Evolutionary conservation across 1,284 basidiomycete species (phyloP).

Genomic region (Bjerkandera adusta): DNA sequence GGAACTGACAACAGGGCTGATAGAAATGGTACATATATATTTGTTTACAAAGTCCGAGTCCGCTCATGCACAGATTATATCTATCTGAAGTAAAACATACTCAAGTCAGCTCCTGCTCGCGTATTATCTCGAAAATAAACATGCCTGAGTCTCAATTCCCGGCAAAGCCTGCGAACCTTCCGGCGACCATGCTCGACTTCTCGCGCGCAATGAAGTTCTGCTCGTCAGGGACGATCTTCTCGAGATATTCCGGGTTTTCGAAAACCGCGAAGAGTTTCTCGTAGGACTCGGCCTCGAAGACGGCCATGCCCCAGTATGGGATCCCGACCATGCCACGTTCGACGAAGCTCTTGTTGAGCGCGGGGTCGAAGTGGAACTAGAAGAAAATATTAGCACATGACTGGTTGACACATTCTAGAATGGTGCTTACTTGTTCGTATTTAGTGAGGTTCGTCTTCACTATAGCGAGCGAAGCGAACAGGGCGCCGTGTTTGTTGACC

Average conservation of each 20-base stretch:
- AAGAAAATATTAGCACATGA: neutral
- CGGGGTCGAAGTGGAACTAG: slow-evolving; percentile 19
- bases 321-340: slow-evolving; percentile 4
- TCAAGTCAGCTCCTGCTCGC: too few species aligned
- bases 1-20: too few species aligned
- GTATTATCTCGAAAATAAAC: too few species aligned
- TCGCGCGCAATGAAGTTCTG: slow-evolving; percentile 18
- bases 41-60: too few species aligned
- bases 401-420: neutral
- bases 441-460: slow-evolving; percentile 24
- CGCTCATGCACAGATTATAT: too few species aligned
- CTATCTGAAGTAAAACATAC: too few species aligned
- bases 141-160: neutral
- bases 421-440: slow-evolving; percentile 23
- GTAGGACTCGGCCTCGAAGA: slow-evolving; percentile 24
- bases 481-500: slow-evolving; percentile 20
- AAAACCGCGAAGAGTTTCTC: slow-evolving; percentile 25
- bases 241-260: slow-evolving; percentile 20
- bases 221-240: slow-evolving; percentile 18
- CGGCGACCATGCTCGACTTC: slow-evolving; percentile 13
- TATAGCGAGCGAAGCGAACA: slow-evolving; percentile 21
- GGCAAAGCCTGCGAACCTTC: slow-evolving; percentile 10
- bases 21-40: too few species aligned
- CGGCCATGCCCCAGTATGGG: slow-evolving; percentile 20
- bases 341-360: slow-evolving; percentile 11